These are phyloP conservation scores for Ephemerocybe angulata DNA, from an alignment of 768 basidiomycete species.

Conservation along the genomic window DNA sequence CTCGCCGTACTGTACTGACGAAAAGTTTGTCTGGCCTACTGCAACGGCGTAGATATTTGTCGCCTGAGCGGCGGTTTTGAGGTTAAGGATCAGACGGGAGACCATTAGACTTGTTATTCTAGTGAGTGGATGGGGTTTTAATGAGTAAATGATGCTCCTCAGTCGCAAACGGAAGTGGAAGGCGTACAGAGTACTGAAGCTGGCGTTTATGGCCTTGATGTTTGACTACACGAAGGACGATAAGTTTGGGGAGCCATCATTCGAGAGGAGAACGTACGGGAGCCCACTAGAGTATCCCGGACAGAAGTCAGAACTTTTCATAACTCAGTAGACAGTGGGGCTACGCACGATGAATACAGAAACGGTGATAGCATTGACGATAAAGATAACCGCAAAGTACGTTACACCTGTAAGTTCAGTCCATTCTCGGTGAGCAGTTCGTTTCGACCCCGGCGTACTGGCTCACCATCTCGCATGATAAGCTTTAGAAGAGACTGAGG, in stretches of 20 bases:
- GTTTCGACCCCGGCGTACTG: neutral
- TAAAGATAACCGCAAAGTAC: slow-evolving; percentile 33
- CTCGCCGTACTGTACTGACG: too few species aligned
- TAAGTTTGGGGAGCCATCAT: too few species aligned
- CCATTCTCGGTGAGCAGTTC: too few species aligned
- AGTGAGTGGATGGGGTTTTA: neutral
- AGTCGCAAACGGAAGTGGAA: neutral
- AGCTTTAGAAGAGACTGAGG: slow-evolving; percentile 21
- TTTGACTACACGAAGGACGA: too few species aligned
- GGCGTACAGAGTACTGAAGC: slow-evolving; percentile 34
- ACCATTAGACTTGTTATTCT: slow-evolving; percentile 35
- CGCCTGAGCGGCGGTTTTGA: slow-evolving; percentile 7
- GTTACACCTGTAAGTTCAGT: slow-evolving; percentile 20
- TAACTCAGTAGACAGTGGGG: slow-evolving; percentile 1
- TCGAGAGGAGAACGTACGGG: too few species aligned
- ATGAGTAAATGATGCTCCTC: neutral
- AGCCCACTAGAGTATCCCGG: too few species aligned
- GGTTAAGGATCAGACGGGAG: slow-evolving; percentile 33
- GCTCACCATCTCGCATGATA: slow-evolving; percentile 32
- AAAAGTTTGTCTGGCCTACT: too few species aligned
- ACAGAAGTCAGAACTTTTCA: too few species aligned
- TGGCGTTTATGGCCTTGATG: slow-evolving; percentile 34
- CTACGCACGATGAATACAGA: slow-evolving; percentile 27
- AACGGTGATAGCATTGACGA: slow-evolving; percentile 28
- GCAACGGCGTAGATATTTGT: neutral